Conservation (phyloP, 1,284 basidiomycete genomes). For the Phlebopus sp. region DNA sequence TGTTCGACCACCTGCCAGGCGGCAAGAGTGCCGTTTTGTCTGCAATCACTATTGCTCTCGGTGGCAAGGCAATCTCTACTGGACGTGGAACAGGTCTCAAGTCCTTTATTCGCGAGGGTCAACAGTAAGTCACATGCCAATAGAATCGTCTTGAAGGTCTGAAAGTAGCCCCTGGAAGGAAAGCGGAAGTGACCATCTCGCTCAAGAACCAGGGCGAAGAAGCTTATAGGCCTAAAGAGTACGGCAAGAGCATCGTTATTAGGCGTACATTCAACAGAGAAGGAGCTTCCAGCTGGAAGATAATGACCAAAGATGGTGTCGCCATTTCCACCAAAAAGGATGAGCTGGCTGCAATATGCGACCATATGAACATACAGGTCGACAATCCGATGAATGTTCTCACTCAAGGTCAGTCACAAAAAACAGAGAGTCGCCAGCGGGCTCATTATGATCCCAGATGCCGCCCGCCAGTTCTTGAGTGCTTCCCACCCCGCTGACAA, state of each 20-base stretch:
- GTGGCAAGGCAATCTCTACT: constrained; percentile 87
- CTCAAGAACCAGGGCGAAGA: constrained; percentile 89
- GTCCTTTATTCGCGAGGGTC: constrained; percentile 86
- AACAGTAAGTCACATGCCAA: constrained; percentile 49
- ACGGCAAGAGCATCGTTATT: constrained; percentile 83
- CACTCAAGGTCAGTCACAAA: constrained; percentile 66
- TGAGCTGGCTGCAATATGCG: constrained; percentile 83
- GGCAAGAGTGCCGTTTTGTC: constrained; percentile 96
- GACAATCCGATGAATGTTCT: constrained; percentile 96
- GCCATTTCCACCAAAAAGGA: constrained; percentile 79
- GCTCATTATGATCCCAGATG: constrained; percentile 30
- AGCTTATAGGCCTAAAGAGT: constrained; percentile 81
- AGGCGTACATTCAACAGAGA: constrained; percentile 79
- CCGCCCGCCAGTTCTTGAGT: constrained; percentile 76
- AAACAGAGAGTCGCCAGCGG: neutral
- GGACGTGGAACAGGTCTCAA: constrained; percentile 87
- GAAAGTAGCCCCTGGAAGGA: constrained; percentile 37
- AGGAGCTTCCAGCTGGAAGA: constrained; percentile 80
- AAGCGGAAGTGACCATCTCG: constrained; percentile 73
- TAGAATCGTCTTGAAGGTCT: neutral
- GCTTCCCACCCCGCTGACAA: constrained; percentile 84
- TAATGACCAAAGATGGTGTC: constrained; percentile 69
- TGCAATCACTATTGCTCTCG: constrained; percentile 90
- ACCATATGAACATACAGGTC: constrained; percentile 95
- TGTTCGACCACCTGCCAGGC: constrained; percentile 42